Evolutionary conservation across 2,329 filamentous ascomycete species (phyloP).

Genomic region (Colletotrichum orchidophilum): DNA sequence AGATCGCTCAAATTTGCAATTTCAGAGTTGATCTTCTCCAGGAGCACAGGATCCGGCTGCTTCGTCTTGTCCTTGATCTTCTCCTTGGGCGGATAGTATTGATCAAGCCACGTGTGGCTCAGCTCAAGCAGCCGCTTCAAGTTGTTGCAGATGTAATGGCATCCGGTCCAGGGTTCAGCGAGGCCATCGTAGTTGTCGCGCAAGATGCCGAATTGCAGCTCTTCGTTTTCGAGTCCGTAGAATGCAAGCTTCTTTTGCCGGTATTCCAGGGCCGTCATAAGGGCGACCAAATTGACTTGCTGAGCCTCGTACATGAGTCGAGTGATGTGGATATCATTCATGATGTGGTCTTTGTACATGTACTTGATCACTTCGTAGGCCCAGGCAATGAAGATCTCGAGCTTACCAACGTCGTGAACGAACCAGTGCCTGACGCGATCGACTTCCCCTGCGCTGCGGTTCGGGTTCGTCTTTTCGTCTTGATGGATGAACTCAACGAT

Average conservation of each 20-base stretch:
- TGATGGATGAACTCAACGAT: slow-evolving; percentile 81
- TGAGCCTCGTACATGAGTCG: slow-evolving; percentile 74
- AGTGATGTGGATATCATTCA: slow-evolving; percentile 64
- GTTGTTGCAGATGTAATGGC: slow-evolving; percentile 69
- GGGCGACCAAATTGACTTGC: slow-evolving; percentile 73
- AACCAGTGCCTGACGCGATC: slow-evolving; percentile 90
- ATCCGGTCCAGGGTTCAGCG: slow-evolving; percentile 88
- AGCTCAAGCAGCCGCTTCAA: slow-evolving; percentile 68
- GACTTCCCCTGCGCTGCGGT: slow-evolving; percentile 73
- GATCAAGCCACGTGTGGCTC: slow-evolving; percentile 63
- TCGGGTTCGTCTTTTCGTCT: slow-evolving; percentile 75
- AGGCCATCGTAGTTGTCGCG: slow-evolving; percentile 73
- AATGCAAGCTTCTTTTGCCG: slow-evolving; percentile 72
- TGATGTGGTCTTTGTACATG: slow-evolving; percentile 69
- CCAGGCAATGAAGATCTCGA: slow-evolving; percentile 83
- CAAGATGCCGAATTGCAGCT: slow-evolving; percentile 72
- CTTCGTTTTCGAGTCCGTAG: slow-evolving; percentile 78
- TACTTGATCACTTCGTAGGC: slow-evolving; percentile 80
- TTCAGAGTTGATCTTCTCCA: slow-evolving; percentile 57
- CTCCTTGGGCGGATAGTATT: slow-evolving; percentile 48
- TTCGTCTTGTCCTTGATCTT: slow-evolving; percentile 42
- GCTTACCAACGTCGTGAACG: slow-evolving; percentile 75
- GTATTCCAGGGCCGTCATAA: slow-evolving; percentile 75
- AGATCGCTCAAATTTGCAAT: slow-evolving; percentile 63
- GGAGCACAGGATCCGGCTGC: slow-evolving; percentile 50